Evolutionary conservation across 495 filamentous ascomycete species (phyloP).

Genomic region (Aspergillus indologenus): DNA sequence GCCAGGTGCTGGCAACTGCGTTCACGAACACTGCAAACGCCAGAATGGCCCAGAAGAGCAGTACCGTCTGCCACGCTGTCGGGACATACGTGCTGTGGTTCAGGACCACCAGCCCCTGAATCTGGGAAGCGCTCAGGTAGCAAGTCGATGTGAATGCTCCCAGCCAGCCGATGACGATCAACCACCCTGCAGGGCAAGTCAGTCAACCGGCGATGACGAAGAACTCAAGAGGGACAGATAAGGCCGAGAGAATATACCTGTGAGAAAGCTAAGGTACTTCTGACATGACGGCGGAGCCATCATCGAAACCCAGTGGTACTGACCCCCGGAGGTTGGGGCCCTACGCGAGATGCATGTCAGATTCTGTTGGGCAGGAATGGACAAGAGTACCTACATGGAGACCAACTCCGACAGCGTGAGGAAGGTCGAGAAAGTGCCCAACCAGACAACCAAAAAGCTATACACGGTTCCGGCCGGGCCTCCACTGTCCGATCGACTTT

Average conservation of each 20-base stretch:
- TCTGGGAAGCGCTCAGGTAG: constrained; percentile 39
- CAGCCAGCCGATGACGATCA: constrained; percentile 45
- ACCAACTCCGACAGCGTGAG: constrained; percentile 36
- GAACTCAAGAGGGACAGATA: background rate
- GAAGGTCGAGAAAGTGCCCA: constrained; percentile 28
- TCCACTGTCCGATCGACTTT: constrained; percentile 26
- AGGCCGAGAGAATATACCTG: constrained; percentile 32
- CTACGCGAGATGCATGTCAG: background rate
- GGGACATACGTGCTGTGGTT: constrained; percentile 34
- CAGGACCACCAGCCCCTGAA: constrained; percentile 41
- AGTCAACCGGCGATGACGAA: too few relatives aligned
- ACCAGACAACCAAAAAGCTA: constrained; percentile 49
- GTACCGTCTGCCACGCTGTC: constrained; percentile 38
- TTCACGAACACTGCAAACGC: constrained; percentile 41
- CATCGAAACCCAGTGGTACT: constrained; percentile 53
- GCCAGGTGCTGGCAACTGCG: constrained; percentile 31
- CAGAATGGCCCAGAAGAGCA: constrained; percentile 42
- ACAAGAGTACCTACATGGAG: constrained; percentile 23
- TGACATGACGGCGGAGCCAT: constrained; percentile 34
- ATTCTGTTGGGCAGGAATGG: background rate
- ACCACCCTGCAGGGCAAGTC: constrained; percentile 30
- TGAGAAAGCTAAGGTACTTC: constrained; percentile 46
- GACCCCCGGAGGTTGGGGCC: constrained; percentile 47
- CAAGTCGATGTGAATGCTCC: constrained; percentile 36
- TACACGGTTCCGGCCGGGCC: constrained; percentile 52